Base-by-base conservation (phyloP, 768 basidiomycete species). In the Leucocoprinus leucothites region DNA sequence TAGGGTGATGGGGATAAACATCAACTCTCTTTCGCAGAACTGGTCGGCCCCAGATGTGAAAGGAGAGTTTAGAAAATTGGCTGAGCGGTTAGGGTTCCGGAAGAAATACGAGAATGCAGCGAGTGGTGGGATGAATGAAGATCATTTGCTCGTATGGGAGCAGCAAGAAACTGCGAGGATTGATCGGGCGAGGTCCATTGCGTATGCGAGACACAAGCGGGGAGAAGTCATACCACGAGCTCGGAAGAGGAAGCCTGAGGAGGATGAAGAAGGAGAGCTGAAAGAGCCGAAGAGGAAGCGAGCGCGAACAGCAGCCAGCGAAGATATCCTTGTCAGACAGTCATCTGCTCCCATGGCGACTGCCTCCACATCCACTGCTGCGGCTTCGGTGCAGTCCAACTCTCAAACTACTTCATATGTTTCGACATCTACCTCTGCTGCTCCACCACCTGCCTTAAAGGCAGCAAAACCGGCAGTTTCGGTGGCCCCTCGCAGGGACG, bases 91-190 rank as follows among this genome's bases (percentile, higher is more conserved):
- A 63, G 68, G 58, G 54, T 67, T 31, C 45, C 35, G 60, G 56
- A 67, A 68, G 54, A 65, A 69, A 54, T 62, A 66, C 11, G 68
- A 69, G 58, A 68, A 65, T 48, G 64, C 68, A 54, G 60, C 57
- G 40, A 70, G 67, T 53, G 64, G 64, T 11, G 59, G 67, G 26
- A 45, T 67, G 51, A 65, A 67, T 2, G 63, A 58, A 53, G 64
- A 63, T 48, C 43, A 53, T 7, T 21, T 53, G 21, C 34, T 21
- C 19, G 28, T 14, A 31, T 53, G 52, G 52, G 52, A 53, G 22
- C 52, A 53, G 9, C 55, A 64, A 52, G 64, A 67, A 45, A 60
- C 61, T 45, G 69, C 65, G 61, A 64, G 41, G 46, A 49, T 51
- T 24, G 46, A 57, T 44, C 45, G 48, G 26, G 60, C 53, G 34